phyloP scores from a whole-genome alignment of 176 grass and related monocot species.

The Typha latifolia region DNA sequence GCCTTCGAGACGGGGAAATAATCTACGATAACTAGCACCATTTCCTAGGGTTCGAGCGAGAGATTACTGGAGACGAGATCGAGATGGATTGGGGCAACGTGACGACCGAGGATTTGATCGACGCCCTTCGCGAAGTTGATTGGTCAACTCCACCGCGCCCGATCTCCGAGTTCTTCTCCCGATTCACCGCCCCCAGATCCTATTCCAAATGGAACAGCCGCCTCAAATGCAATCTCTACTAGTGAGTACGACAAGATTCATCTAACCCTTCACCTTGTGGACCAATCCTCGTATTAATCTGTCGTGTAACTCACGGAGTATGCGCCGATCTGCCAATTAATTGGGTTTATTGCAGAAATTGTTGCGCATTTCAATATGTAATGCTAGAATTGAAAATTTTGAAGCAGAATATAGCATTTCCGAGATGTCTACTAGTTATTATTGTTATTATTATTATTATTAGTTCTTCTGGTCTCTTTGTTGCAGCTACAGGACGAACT shows the following conservation, averaged over 20 bases:
- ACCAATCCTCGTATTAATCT: constrained; percentile 4
- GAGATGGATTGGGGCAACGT: constrained; percentile 98
- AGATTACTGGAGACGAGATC: constrained; percentile 16
- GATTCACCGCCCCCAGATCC: constrained; percentile 91
- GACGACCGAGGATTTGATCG: constrained; percentile 93
- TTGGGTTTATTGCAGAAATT: not conserved
- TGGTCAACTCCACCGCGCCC: constrained; percentile 93
- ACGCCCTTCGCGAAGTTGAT: constrained; percentile 91
- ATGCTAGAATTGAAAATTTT: not conserved
- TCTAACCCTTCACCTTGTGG: not conserved
- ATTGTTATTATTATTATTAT: not conserved
- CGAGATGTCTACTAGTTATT: not conserved
- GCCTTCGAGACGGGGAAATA: not conserved
- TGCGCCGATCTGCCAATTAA: not conserved
- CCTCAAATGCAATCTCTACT: constrained; percentile 99
- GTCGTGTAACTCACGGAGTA: not conserved
- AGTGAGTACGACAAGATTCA: constrained; percentile 41
- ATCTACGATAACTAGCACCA: not conserved
- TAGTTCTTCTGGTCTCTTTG: constrained; percentile 5
- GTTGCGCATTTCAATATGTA: not conserved
- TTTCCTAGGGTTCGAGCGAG: constrained; percentile 15
- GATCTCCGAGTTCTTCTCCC: constrained; percentile 92
- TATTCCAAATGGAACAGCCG: constrained; percentile 99
- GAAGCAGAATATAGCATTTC: not conserved
- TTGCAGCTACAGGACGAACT: constrained; percentile 78